Evolutionary conservation across 2,329 filamentous ascomycete genomes (phyloP).

Genomic region (Verticillium tricorpus): DNA sequence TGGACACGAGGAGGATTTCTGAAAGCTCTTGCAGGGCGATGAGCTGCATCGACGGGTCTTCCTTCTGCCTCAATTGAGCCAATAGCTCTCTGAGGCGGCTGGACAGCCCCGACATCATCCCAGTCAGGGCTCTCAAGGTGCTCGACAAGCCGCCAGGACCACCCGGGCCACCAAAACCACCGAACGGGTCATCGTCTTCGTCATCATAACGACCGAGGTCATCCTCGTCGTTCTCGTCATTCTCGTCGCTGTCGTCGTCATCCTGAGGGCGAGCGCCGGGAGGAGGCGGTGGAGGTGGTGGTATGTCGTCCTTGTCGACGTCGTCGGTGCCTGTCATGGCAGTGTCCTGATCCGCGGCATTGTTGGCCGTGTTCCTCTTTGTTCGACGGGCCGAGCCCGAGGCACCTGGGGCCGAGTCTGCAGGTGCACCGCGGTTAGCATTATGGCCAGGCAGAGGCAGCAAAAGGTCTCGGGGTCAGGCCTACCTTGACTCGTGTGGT

Average conservation of each 20-base stretch:
- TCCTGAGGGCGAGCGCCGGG: constrained; percentile 25
- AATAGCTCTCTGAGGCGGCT: constrained; percentile 75
- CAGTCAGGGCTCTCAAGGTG: constrained; percentile 80
- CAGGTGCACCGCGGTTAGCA: background rate
- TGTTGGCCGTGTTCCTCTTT: constrained; percentile 45
- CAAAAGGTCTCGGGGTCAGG: constrained; percentile 4
- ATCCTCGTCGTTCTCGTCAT: constrained; percentile 51
- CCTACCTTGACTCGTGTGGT: constrained; percentile 26
- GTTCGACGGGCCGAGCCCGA: constrained; percentile 39
- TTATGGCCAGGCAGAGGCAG: background rate
- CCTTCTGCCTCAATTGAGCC: constrained; percentile 72
- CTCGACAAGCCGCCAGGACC: constrained; percentile 65
- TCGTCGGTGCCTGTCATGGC: constrained; percentile 68
- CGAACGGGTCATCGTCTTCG: constrained; percentile 61
- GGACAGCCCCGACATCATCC: constrained; percentile 90
- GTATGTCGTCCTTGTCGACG: constrained; percentile 35
- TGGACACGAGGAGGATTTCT: constrained; percentile 88
- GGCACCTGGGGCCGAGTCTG: constrained; percentile 30
- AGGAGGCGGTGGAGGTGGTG: constrained; percentile 37
- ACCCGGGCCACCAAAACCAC: constrained; percentile 63
- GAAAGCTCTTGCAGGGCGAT: constrained; percentile 92
- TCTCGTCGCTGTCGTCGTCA: constrained; percentile 36
- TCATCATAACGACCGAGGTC: constrained; percentile 48
- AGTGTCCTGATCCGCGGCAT: constrained; percentile 58
- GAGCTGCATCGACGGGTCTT: constrained; percentile 81